Evolutionary conservation across 306 rosid species (phyloP).

Genomic region (Trifolium repens): DNA sequence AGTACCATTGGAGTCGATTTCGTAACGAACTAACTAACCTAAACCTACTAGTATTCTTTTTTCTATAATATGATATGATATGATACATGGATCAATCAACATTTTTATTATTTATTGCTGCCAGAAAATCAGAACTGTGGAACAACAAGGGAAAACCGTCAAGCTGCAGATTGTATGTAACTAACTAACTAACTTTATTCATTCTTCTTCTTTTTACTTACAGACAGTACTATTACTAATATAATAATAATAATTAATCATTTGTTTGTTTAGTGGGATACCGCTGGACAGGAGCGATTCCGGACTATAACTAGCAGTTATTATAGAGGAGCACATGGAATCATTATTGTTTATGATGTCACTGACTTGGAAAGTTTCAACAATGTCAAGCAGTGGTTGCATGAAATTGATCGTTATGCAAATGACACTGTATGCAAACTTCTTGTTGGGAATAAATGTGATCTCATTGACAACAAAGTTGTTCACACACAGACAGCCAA

Average conservation of each 20-base stretch:
- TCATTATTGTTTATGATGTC: conserved; percentile 96
- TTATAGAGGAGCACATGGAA: conserved; percentile 98
- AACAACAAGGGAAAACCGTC: conserved; percentile 82
- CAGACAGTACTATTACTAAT: too few relatives aligned
- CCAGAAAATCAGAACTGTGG: conserved; percentile 94
- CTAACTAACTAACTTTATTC: conserved; percentile 39
- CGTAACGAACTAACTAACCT: conserved; percentile 46
- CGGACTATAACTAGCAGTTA: conserved; percentile 99
- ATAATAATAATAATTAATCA: neutral
- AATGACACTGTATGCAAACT: conserved; percentile 93
- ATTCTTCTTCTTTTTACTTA: too few relatives aligned
- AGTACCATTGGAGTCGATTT: conserved; percentile 99
- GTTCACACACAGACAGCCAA: conserved; percentile 88
- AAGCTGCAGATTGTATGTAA: conserved; percentile 87
- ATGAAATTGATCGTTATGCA: conserved; percentile 94
- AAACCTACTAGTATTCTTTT: too few relatives aligned
- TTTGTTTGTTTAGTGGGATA: conserved; percentile 77
- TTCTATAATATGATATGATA: too few relatives aligned
- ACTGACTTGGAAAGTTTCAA: conserved; percentile 96
- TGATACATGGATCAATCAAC: too few relatives aligned
- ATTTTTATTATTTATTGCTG: neutral
- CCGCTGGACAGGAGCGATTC: conserved; percentile 99
- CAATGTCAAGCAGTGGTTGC: conserved; percentile 97
- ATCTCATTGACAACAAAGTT: conserved; percentile 81
- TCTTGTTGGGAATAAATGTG: conserved; percentile 92